Evolutionary conservation across 2,329 filamentous ascomycete species (phyloP), one percentile per base, ranked within the genome.

Genomic region (Rachicladosporium sp.): DNA sequence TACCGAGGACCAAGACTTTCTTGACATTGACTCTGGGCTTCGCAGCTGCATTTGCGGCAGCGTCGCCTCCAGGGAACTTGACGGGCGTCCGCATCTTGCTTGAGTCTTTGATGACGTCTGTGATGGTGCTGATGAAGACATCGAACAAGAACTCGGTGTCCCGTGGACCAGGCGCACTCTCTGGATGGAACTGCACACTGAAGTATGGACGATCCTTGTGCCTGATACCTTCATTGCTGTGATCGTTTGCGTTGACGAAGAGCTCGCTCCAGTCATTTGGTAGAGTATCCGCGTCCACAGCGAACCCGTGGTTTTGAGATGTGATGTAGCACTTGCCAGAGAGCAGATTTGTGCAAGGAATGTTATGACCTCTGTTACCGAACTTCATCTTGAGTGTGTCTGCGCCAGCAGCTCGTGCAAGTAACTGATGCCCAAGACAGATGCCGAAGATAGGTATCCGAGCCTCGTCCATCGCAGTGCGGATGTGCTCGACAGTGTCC

Each of bases 111-210:
- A 87, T 69, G 43, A 82, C 82, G 52, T 80, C 73, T 56, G 75
- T 69, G 50, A 96, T 84, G 12, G 87, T 82, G 64, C 81, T 68
- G 58, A 98, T 83, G 69, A 98, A 98, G 47, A 96, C 86, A 62
- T 98, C 88, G 49, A 98, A 98, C 19, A 98, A 72, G 58, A 84
- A 95, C 61, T 98, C 91, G 21, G 91, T 98, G 59, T 98, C 91
- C 29, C 86, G 77, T 37, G 91, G 91, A 42, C 91, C 91, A 2
- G 91, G 91, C 1, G 87, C 93, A 69, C 88, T 94, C 65, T 98
- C 91, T 0, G 91, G 91, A 58, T 98, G 91, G 68, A 98, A 98
- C 60, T 98, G 91, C n/a, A 96, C 91, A 70, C 87, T 95, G 72
- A 98, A 98, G 68, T 89, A 93, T 37, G 91, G 91, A 56, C 80